Base-by-base conservation (phyloP, 108 stramenopile species). In the Stephanodiscus triporus region DNA sequence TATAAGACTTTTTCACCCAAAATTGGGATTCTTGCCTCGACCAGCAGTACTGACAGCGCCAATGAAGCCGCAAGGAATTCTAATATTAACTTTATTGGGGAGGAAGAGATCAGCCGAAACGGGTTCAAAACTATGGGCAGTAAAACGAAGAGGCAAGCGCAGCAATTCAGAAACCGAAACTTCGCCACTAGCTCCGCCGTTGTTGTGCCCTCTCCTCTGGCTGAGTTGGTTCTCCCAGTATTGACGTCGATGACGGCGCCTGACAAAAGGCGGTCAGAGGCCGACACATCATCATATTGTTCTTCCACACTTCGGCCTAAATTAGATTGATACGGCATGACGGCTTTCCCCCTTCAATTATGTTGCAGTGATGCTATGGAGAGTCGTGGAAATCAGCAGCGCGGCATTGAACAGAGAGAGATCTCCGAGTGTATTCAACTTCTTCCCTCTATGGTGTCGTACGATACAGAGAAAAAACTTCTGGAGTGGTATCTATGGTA, bases 121-220 rank as follows among this genome's bases (percentile, higher is more conserved):
- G 76, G 76, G 60, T 77, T 77, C 45, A 77, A 47, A 9, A 59
- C 9, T 10, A 45, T 47, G 27, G 76, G 69, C 8, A 77, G 0
- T 4, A 77, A 10, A 9, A 77, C 32, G 14, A 58, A 66, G 54
- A 65, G 40, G 20, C 66, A 70, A 32, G 63, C 64, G 63, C 17
- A 6, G 26, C 48, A 50, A 42, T 77, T 77, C 43, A 77, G 58
- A 16, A 70, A 77, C 22, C 76, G 68, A 16, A 77, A 20, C 40
- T 77, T 77, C 30, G 69, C 49, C 0, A 65, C 48, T 11, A 77
- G 43, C 58, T 77, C 76, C 23, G 55, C 19, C 23, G 62, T 38
- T 24, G 76, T 65, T 19, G 76, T 70, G 57, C 75, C 75, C 43
- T 58, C 47, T 47, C 75, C 75, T 10, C 75, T 63, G 14, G 75